Percentiles rank a stretch among this genome's conserved stretches.
Evolutionary conservation across 345 rosid species (phyloP).

Genomic region (Xanthoceras sorbifolium): DNA sequence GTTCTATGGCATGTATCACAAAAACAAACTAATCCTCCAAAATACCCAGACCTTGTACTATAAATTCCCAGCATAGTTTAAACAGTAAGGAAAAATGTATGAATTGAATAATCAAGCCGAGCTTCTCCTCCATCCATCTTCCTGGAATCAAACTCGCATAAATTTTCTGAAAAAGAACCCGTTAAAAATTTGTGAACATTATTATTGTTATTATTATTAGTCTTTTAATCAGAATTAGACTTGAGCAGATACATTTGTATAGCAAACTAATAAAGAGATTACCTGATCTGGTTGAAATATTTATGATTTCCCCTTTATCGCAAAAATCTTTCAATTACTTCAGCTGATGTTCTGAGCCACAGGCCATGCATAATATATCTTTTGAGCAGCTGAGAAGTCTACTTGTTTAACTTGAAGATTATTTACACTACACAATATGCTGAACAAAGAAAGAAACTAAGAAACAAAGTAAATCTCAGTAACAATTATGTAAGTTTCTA

Average conservation of each 20-base stretch:
- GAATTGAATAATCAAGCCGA: not conserved
- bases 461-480: not conserved
- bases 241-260: not conserved
- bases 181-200: not conserved
- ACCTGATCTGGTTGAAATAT: not conserved
- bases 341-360: not conserved
- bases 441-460: not conserved
- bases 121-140: not conserved
- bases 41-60: not conserved
- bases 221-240: not conserved
- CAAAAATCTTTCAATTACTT: not conserved
- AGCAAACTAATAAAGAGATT: not conserved
- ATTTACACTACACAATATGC: not conserved
- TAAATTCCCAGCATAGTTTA: not conserved
- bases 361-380: not conserved
- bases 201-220: not conserved
- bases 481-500: not conserved
- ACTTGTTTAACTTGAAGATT: not conserved
- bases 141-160: not conserved
- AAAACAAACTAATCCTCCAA: not conserved
- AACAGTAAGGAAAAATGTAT: too few species aligned
- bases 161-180: not conserved
- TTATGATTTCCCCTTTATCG: not conserved
- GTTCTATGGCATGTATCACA: not conserved
- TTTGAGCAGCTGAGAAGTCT: not conserved